phyloP scores from a whole-genome alignment of 148 eudicot species.

The Linanthus parryae region DNA sequence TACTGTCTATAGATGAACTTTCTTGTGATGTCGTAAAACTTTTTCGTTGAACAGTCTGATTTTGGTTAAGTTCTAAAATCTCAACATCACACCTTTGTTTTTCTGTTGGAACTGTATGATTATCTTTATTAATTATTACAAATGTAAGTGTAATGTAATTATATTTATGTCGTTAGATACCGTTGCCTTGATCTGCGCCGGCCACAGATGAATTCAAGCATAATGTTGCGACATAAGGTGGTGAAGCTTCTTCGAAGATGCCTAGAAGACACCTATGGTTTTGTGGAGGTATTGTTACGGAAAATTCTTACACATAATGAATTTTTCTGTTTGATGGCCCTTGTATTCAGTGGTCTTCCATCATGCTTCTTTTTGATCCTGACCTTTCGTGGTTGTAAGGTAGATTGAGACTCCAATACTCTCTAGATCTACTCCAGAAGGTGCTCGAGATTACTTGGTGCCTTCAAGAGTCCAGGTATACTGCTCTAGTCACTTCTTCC shows the following conservation, averaged over 20 bases:
- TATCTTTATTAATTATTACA: too few relatives aligned
- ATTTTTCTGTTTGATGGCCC: too few relatives aligned
- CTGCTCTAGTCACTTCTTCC: background rate
- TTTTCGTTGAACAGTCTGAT: too few relatives aligned
- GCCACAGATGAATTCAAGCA: conserved; percentile 61
- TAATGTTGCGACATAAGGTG: conserved; percentile 76
- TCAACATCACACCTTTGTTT: too few relatives aligned
- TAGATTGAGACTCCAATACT: conserved; percentile 99
- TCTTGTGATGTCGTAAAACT: too few relatives aligned
- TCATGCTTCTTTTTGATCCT: conserved; percentile 23
- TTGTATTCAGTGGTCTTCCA: background rate
- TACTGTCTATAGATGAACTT: too few relatives aligned
- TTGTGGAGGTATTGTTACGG: conserved; percentile 96
- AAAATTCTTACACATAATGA: too few relatives aligned
- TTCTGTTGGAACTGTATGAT: too few relatives aligned
- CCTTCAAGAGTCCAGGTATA: conserved; percentile 98
- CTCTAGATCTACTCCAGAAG: conserved; percentile 97
- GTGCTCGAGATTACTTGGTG: conserved; percentile 98
- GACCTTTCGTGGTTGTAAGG: conserved; percentile 63
- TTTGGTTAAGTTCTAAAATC: too few relatives aligned
- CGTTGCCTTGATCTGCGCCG: conserved; percentile 95
- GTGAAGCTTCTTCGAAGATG: conserved; percentile 74
- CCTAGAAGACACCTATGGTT: conserved; percentile 82
- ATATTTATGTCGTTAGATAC: conserved; percentile 67
- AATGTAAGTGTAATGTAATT: too few relatives aligned